phyloP scores from a whole-genome alignment of 208 protist species.

The Angomonas ambiguus region DNA sequence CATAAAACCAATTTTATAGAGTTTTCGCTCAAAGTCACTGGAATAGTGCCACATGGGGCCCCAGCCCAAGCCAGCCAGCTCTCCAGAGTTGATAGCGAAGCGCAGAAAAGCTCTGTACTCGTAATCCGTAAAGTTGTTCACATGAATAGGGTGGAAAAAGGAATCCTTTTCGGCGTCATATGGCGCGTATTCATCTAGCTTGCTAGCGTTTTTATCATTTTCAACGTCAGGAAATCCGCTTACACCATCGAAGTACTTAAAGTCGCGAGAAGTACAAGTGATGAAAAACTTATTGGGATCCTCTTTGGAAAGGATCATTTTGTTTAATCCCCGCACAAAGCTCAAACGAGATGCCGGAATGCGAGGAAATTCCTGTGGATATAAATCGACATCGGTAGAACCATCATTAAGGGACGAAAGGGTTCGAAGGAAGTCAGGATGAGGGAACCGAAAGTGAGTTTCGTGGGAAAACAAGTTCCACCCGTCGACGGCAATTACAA shows the following conservation, averaged over 20 bases:
- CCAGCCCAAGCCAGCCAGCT: constrained; percentile 89
- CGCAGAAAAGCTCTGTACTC: constrained; percentile 84
- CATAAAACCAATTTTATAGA: constrained; percentile 92
- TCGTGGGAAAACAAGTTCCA: constrained; percentile 89
- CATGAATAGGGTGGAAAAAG: constrained; percentile 79
- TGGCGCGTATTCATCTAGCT: constrained; percentile 87
- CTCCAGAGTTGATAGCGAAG: constrained; percentile 88
- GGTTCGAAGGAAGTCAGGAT: constrained; percentile 84
- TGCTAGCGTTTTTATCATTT: constrained; percentile 69
- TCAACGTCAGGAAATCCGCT: constrained; percentile 81
- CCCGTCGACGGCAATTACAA: constrained; percentile 86
- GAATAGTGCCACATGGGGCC: constrained; percentile 90
- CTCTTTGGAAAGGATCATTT: constrained; percentile 66
- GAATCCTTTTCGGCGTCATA: constrained; percentile 88
- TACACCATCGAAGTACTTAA: constrained; percentile 87
- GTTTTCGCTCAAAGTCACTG: constrained; percentile 88
- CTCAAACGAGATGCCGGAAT: constrained; percentile 86
- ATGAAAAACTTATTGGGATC: constrained; percentile 88
- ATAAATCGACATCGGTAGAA: constrained; percentile 80
- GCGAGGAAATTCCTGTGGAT: constrained; percentile 84
- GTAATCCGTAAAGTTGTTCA: constrained; percentile 90
- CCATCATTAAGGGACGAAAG: constrained; percentile 75
- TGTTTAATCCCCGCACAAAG: constrained; percentile 87
- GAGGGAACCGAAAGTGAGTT: constrained; percentile 90
- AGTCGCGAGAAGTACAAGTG: constrained; percentile 85